Evolutionary conservation across 2,329 filamentous ascomycete species (phyloP).

Genomic region (Fusarium fujikuroi): DNA sequence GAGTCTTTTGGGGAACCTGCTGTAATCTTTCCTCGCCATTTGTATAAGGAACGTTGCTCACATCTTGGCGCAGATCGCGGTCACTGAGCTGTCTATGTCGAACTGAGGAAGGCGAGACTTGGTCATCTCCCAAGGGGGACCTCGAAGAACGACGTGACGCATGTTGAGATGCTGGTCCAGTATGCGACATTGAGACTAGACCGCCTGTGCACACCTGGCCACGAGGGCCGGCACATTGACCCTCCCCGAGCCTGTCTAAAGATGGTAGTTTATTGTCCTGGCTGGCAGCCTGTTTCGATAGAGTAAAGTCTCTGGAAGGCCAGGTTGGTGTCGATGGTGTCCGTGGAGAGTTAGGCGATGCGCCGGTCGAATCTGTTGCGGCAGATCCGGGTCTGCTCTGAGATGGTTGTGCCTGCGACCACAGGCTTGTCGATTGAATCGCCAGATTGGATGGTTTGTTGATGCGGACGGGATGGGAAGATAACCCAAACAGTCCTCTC

Average conservation of each 20-base stretch:
- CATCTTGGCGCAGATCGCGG: constrained; percentile 41
- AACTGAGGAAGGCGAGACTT: constrained; percentile 40
- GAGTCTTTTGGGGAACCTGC: constrained; percentile 40
- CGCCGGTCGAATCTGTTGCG: constrained; percentile 48
- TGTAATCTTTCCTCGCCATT: constrained; percentile 41
- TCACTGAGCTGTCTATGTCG: constrained; percentile 36
- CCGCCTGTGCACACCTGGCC: constrained; percentile 64
- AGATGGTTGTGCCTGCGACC: constrained; percentile 48
- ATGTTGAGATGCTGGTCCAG: constrained; percentile 66
- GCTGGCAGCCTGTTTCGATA: constrained; percentile 34
- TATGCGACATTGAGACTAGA: constrained; percentile 73
- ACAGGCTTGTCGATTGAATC: constrained; percentile 48
- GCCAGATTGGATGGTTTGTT: constrained; percentile 48
- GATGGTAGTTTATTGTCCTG: constrained; percentile 37
- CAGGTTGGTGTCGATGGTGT: constrained; percentile 51
- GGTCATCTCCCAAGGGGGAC: constrained; percentile 54
- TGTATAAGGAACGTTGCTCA: constrained; percentile 32
- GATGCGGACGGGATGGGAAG: constrained; percentile 48
- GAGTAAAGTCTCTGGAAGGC: constrained; percentile 37
- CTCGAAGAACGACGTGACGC: constrained; percentile 61
- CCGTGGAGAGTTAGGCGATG: constrained; percentile 50
- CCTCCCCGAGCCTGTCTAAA: constrained; percentile 40
- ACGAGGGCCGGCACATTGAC: constrained; percentile 69
- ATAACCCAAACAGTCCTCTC: constrained; percentile 51
- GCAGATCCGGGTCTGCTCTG: constrained; percentile 49